Base-by-base conservation (phyloP, 257 asterid species). In the Solanum neorickii region DNA sequence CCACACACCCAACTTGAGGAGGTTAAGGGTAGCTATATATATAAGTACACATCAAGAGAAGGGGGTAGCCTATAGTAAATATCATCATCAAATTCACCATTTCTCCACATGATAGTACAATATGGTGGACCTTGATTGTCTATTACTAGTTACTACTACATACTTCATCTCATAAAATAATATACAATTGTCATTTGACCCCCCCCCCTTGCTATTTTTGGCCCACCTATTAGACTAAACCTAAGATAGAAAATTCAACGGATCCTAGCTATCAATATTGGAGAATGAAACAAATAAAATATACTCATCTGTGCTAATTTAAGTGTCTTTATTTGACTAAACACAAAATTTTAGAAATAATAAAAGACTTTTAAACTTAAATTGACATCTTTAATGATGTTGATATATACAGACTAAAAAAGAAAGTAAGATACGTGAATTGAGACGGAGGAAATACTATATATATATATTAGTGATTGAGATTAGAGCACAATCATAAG, bases 11-110 rank as follows among this genome's bases (percentile, higher is more conserved):
- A 14, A 69, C 76, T 27, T 23, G 11, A 39, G 82, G 56, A 39
- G 27, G 21, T 73, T 74, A 5, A 31, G 47, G 82, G 49, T 37
- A 39, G 52, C 52, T 39, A 23, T 6, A 29, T 80, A 29, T 68
- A 31, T 3, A 29, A 80, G 84, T 78, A 46, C 68, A 80, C 69
- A 29, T 49, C 44, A 49, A 29, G 44, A 29, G n/a, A 12, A 29
- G n/a, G 60, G 68, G 42, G 20, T 80, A 80, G 65, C 41, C 11
- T 39, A 66, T 66, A 75, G 59, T 42, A 80, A 18, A 82, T 49
- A 82, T 11, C 46, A 29, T 31, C 69, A 82, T 82, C 69, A 82
- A 49, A 82, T 82, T 82, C 69, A 82, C 85, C 85, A 49, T 29
- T 82, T 49, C 4, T 52, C 27, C 85, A 18, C 11, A 46, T 46